These are phyloP conservation scores for Phtheirospermum japonicum DNA, from an alignment of 257 asterid species.

Conservation along the genomic window DNA sequence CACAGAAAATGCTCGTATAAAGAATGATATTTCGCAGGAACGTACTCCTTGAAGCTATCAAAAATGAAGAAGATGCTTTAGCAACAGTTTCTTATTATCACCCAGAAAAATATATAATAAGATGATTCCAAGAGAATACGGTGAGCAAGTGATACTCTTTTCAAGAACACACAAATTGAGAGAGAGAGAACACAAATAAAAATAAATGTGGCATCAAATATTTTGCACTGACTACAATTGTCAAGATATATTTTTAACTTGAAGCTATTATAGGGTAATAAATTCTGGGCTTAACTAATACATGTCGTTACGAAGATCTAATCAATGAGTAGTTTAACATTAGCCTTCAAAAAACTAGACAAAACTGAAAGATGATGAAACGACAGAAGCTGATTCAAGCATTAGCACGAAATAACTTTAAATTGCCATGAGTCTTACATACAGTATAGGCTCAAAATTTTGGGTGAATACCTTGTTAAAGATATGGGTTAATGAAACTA, in stretches of 20 bases:
- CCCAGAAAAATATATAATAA: neutral
- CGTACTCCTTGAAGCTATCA: slow-evolving; percentile 80
- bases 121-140: neutral
- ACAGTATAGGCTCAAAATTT: neutral
- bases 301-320: too few relatives aligned
- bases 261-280: too few relatives aligned
- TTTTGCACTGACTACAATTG: too few relatives aligned
- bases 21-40: slow-evolving; percentile 71
- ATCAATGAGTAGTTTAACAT: neutral
- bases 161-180: neutral
- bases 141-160: neutral
- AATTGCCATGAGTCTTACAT: neutral
- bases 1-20: slow-evolving; percentile 60
- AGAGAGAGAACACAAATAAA: too few relatives aligned
- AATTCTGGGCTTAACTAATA: too few relatives aligned
- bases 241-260: too few relatives aligned
- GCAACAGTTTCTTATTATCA: slow-evolving; percentile 10
- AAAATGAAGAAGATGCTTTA: slow-evolving; percentile 25
- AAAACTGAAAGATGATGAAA: neutral
- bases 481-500: neutral
- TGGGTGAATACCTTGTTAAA: neutral
- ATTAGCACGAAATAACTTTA: neutral
- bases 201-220: too few relatives aligned
- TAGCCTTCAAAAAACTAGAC: neutral
- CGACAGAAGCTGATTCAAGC: too few relatives aligned